Evolutionary conservation across 495 filamentous ascomycete species (phyloP).

Genomic region (Hyaloscypha variabilis): DNA sequence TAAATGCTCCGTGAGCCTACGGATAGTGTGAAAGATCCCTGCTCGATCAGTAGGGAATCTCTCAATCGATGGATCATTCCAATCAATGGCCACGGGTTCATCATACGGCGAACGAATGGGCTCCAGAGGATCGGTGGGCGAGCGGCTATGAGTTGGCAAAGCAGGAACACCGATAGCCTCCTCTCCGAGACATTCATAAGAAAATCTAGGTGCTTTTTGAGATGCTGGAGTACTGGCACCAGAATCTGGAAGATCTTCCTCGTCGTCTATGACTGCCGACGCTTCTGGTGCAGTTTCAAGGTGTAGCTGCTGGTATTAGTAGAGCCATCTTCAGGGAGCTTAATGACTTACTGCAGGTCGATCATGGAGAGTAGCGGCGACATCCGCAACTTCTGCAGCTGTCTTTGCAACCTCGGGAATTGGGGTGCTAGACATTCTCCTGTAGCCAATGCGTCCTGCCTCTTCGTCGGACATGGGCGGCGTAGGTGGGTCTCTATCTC

Average conservation of each 20-base stretch:
- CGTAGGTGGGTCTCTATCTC: constrained; percentile 27
- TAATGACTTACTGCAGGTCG: constrained; percentile 15
- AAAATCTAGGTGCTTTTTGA: constrained; percentile 44
- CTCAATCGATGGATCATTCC: constrained; percentile 54
- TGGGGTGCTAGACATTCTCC: constrained; percentile 36
- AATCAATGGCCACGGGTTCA: constrained; percentile 29
- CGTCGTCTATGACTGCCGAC: background rate
- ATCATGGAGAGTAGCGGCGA: constrained; percentile 36
- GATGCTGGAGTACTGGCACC: constrained; percentile 21
- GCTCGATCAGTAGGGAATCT: constrained; percentile 51
- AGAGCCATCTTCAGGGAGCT: background rate
- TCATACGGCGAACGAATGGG: background rate
- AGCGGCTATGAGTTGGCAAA: constrained; percentile 1
- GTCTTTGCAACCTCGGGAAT: constrained; percentile 43
- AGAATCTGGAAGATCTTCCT: constrained; percentile 12
- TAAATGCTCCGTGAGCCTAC: constrained; percentile 47
- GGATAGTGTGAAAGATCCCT: constrained; percentile 48
- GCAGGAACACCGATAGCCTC: background rate
- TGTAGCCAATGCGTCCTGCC: constrained; percentile 34
- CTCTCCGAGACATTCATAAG: constrained; percentile 46
- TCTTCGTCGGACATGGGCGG: constrained; percentile 35
- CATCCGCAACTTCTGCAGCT: constrained; percentile 52
- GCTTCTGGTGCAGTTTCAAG: background rate
- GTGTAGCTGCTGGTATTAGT: constrained; percentile 9
- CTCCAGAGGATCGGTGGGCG: background rate